phyloP scores from a whole-genome alignment of 768 basidiomycete species.

The Lepiota brunneoincarnata region DNA sequence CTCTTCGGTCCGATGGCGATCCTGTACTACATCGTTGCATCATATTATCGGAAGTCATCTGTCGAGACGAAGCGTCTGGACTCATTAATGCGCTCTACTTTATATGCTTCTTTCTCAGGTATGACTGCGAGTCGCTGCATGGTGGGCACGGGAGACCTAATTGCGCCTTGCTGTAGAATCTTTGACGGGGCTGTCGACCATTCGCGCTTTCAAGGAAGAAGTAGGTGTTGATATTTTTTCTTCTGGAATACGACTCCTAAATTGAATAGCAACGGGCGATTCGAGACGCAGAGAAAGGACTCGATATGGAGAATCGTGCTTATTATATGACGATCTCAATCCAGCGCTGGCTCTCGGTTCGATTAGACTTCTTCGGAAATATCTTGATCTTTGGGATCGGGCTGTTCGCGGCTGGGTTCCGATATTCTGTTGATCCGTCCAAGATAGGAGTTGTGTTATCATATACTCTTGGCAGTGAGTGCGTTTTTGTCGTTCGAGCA shows the following conservation, averaged over 20 bases:
- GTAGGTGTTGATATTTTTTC: constrained; percentile 22
- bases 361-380: constrained; percentile 67
- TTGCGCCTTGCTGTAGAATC: constrained; percentile 37
- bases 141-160: background rate
- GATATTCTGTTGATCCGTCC: constrained; percentile 35
- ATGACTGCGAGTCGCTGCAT: constrained; percentile 1
- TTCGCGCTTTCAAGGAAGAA: constrained; percentile 58
- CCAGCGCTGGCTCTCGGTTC: constrained; percentile 61
- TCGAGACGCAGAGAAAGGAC: constrained; percentile 45
- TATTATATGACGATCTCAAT: constrained; percentile 64
- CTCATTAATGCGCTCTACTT: constrained; percentile 54
- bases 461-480: constrained; percentile 47
- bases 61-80: constrained; percentile 67
- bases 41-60: constrained; percentile 59
- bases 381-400: constrained; percentile 67
- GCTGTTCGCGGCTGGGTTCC: constrained; percentile 64
- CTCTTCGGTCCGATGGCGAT: constrained; percentile 52
- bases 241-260: background rate
- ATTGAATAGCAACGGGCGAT: constrained; percentile 42
- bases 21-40: constrained; percentile 49
- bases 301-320: constrained; percentile 60
- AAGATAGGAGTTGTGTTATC: constrained; percentile 56
- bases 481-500: background rate
- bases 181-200: constrained; percentile 61
- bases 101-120: constrained; percentile 62